Evolutionary conservation across 2,329 filamentous ascomycete genomes (phyloP), one percentile per base, ranked within the genome.

Genomic region (Neurospora sp.): DNA sequence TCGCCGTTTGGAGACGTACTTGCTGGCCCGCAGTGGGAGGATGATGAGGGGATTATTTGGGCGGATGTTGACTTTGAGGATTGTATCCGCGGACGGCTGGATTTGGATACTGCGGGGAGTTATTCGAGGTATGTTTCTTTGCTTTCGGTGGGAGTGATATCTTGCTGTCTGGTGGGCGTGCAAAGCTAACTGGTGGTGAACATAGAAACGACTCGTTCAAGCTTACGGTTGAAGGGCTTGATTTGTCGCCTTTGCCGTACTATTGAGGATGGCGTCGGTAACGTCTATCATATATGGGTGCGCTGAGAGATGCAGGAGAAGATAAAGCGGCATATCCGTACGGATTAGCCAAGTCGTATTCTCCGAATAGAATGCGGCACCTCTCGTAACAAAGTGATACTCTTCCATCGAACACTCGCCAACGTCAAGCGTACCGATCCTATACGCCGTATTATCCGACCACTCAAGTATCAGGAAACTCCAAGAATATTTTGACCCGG

Each of bases 31-130:
- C 82, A 96, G 70, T 97, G 93, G 93, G 92, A 97, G 71, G 89
- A 94, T 71, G 80, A 90, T 69, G 84, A 87, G 4, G 86, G 88
- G 0, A 78, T 97, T 38, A 81, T 93, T 68, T 86, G 87, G 40
- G 84, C 87, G 0, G 92, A 96, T 73, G 89, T 94, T 3, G 93
- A 97, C 76, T 90, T 97, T 76, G 91, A 96, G 66, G 93, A 97
- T 74, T 97, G 94, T 75, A 87, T 93, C 74, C 85, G 92, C 10
- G 94, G 93, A 0, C 83, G 92, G 68, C 78, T 97, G 73, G 93
- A 97, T 78, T 79, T 97, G 66, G 94, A 97, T 81, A 89, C 92
- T 43, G 92, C 88, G 2, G 94, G 94, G 0, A 93, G 91, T 77
- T 97, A 97, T 79, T 94, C 92, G 2, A 86, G 93, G 78, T 91